Percentiles rank a stretch among this genome's conserved stretches.
These are phyloP conservation scores for Penstemon eatonii DNA, from an alignment of 257 asterid genomes.

Conservation along the genomic window DNA sequence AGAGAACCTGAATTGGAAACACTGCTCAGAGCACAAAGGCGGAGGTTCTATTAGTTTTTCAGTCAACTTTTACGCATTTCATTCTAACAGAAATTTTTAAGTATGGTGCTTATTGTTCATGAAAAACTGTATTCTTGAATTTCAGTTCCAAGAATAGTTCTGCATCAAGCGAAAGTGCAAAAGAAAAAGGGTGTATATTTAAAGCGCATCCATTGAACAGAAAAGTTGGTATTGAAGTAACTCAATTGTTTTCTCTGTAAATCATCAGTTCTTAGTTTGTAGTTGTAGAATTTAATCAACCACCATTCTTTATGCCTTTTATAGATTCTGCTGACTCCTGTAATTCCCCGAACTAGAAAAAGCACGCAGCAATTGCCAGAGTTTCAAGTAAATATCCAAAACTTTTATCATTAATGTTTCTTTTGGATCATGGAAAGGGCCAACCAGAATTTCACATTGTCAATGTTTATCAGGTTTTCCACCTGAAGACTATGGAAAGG, in stretches of 20 bases:
- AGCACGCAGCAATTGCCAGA: conserved; percentile 46
- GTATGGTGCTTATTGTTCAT: background rate
- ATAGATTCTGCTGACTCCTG: conserved; percentile 46
- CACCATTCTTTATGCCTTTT: conserved; percentile 8
- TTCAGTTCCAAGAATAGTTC: conserved; percentile 61
- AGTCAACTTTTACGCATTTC: background rate
- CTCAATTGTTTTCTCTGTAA: background rate
- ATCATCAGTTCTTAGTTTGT: background rate
- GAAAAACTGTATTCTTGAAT: background rate
- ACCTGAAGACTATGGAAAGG: conserved; percentile 57
- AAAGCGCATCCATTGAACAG: conserved; percentile 49
- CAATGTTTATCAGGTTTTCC: conserved; percentile 44
- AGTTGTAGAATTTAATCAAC: conserved; percentile 1
- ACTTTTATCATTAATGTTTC: background rate
- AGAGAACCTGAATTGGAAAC: conserved; percentile 80
- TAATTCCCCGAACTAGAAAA: conserved; percentile 39
- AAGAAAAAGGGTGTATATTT: conserved; percentile 28
- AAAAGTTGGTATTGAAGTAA: conserved; percentile 54
- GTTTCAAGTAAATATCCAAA: conserved; percentile 50
- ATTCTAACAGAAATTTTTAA: conserved; percentile 10
- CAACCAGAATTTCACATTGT: background rate
- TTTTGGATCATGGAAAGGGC: background rate
- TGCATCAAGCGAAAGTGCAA: conserved; percentile 48
- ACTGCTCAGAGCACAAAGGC: conserved; percentile 70
- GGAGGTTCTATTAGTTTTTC: conserved; percentile 41